Percentiles rank a stretch among this genome's conserved stretches.
phyloP scores from a whole-genome alignment of 371 early-diverging fungal species.

The Lichtheimia ramosa region DNA sequence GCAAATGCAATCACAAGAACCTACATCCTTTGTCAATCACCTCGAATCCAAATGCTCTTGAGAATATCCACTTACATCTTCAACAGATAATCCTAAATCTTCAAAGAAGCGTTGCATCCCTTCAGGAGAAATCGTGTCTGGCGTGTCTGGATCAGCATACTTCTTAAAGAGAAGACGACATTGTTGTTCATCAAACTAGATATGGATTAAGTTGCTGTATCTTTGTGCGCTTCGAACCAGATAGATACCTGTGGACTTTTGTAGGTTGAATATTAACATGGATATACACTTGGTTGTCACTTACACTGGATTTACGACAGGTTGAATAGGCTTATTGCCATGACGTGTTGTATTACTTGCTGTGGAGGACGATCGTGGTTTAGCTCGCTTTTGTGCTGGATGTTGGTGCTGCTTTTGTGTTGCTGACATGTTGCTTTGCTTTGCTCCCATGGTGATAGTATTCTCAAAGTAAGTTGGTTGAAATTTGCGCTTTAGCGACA shows the following conservation, averaged over 20 bases:
- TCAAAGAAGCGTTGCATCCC: constrained; percentile 42
- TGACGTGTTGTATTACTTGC: neutral
- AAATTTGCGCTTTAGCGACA: constrained; percentile 10
- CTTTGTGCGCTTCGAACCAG: neutral
- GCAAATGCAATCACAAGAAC: constrained; percentile 60
- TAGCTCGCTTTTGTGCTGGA: constrained; percentile 2
- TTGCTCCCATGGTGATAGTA: constrained; percentile 14
- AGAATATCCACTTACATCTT: constrained; percentile 32
- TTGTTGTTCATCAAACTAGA: constrained; percentile 33
- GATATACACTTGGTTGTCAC: no score
- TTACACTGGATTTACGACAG: no score
- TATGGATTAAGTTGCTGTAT: neutral
- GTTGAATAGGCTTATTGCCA: no score
- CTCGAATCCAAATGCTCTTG: neutral
- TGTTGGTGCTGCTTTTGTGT: neutral
- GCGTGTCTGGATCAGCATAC: constrained; percentile 43
- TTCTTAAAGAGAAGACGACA: constrained; percentile 34
- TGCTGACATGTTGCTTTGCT: constrained; percentile 7
- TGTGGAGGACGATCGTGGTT: neutral
- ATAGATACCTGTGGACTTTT: neutral
- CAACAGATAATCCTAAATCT: constrained; percentile 41
- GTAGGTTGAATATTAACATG: no score
- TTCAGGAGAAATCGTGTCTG: constrained; percentile 39
- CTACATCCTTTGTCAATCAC: constrained; percentile 24
- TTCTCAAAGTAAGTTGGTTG: neutral